Conservation (phyloP, 73 alveolate species). For the Paramecium caudatum region DNA sequence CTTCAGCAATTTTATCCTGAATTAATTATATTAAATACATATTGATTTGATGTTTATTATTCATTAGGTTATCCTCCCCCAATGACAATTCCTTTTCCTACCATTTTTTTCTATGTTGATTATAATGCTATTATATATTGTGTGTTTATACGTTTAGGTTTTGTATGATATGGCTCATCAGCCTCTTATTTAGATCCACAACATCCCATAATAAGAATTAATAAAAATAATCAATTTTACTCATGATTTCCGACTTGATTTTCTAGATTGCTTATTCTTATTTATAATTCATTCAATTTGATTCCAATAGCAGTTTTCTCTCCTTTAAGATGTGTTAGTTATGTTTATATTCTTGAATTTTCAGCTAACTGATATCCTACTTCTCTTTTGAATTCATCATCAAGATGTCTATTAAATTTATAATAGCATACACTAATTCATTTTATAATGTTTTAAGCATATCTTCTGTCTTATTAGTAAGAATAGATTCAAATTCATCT, state of each 20-base stretch:
- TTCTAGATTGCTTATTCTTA: slow-evolving; percentile 32
- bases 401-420: slow-evolving; percentile 26
- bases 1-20: slow-evolving; percentile 54
- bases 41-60: neutral
- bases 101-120: neutral
- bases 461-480: slow-evolving; percentile 3
- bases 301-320: slow-evolving; percentile 41
- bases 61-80: slow-evolving; percentile 4
- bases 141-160: neutral
- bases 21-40: neutral
- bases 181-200: neutral
- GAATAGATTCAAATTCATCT: slow-evolving; percentile 39
- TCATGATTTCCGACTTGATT: slow-evolving; percentile 48
- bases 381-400: slow-evolving; percentile 63
- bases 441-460: slow-evolving; percentile 16
- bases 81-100: neutral
- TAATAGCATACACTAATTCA: slow-evolving; percentile 21
- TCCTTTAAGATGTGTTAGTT: slow-evolving; percentile 44
- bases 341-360: slow-evolving; percentile 40
- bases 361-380: slow-evolving; percentile 40
- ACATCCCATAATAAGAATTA: slow-evolving; percentile 45
- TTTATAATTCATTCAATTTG: slow-evolving; percentile 1
- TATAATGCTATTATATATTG: neutral
- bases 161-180: neutral
- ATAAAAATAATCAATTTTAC: slow-evolving; percentile 46